Conservation (phyloP, 2,329 filamentous ascomycete species). For the Penicillium olsonii region DNA sequence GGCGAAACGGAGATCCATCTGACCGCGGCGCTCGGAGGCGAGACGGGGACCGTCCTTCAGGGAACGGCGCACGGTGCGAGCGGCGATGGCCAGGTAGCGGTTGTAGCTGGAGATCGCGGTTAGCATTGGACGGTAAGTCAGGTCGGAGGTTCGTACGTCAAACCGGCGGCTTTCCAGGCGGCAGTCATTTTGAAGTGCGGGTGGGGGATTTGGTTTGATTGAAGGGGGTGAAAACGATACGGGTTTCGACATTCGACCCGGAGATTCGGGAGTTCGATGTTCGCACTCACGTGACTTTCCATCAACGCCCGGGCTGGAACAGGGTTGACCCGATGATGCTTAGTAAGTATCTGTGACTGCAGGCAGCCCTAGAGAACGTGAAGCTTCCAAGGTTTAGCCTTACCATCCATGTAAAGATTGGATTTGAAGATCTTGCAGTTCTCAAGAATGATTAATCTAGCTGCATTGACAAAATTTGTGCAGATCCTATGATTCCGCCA, state of each 20-base stretch:
- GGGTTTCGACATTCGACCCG: conserved; percentile 38
- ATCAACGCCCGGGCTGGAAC: conserved; percentile 2
- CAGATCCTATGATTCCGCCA: no score
- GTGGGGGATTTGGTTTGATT: conserved; percentile 30
- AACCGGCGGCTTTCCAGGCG: conserved; percentile 96
- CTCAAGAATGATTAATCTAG: no score
- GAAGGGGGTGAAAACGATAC: conserved; percentile 31
- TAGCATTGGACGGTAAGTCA: conserved; percentile 21
- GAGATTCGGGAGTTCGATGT: conserved; percentile 32
- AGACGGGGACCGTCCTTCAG: conserved; percentile 94
- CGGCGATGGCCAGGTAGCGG: conserved; percentile 95
- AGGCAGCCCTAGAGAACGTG: no score
- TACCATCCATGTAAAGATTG: no score
- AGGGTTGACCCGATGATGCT: conserved; percentile 27
- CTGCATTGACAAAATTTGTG: no score
- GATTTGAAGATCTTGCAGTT: no score
- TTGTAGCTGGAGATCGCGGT: conserved; percentile 76
- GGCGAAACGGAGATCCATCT: conserved; percentile 84
- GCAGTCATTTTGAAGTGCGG: conserved; percentile 75
- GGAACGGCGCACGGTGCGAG: conserved; percentile 92
- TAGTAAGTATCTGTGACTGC: neutral
- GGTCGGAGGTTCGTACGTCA: conserved; percentile 69
- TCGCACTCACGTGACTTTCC: conserved; percentile 24
- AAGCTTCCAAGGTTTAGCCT: no score
- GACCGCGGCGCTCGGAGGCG: conserved; percentile 81